These are phyloP conservation scores for Xylaria arbuscula DNA, from an alignment of 2,329 filamentous ascomycete species.

Conservation along the genomic window DNA sequence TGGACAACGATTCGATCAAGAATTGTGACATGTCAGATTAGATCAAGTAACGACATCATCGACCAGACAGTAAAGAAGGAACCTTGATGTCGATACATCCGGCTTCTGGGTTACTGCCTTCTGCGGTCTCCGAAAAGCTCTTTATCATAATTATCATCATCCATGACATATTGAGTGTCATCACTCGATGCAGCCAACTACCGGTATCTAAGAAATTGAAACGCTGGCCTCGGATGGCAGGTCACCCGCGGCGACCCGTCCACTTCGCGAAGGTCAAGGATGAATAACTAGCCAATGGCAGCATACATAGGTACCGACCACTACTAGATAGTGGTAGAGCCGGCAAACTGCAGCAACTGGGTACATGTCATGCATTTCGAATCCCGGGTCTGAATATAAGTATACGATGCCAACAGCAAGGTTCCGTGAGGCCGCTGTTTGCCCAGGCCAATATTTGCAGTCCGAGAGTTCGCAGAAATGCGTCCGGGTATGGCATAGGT, in stretches of 20 bases:
- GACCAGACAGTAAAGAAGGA: slow-evolving; percentile 55
- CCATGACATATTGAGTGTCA: slow-evolving; percentile 41
- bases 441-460: slow-evolving; percentile 29
- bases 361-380: slow-evolving; percentile 17
- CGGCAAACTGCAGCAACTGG: not conserved
- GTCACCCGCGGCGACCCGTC: not conserved
- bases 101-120: slow-evolving; percentile 59
- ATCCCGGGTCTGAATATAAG: not conserved
- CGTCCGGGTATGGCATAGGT: slow-evolving; percentile 24
- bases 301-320: not conserved
- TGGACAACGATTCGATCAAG: not conserved
- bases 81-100: slow-evolving; percentile 60
- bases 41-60: slow-evolving; percentile 70
- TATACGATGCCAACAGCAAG: slow-evolving; percentile 28
- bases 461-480: slow-evolving; percentile 38
- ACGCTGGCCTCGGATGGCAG: not conserved
- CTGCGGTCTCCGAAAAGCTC: slow-evolving; percentile 55
- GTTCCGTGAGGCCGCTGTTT: slow-evolving; percentile 15
- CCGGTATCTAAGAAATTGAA: slow-evolving; percentile 1
- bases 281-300: slow-evolving; percentile 7
- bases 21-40: slow-evolving; percentile 66
- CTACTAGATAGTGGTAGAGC: slow-evolving; percentile 5
- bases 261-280: not conserved
- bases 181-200: slow-evolving; percentile 21
- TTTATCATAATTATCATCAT: slow-evolving; percentile 51